Conservation (phyloP, 352 stramenopile genomes). For the Phytophthora kernoviae region DNA sequence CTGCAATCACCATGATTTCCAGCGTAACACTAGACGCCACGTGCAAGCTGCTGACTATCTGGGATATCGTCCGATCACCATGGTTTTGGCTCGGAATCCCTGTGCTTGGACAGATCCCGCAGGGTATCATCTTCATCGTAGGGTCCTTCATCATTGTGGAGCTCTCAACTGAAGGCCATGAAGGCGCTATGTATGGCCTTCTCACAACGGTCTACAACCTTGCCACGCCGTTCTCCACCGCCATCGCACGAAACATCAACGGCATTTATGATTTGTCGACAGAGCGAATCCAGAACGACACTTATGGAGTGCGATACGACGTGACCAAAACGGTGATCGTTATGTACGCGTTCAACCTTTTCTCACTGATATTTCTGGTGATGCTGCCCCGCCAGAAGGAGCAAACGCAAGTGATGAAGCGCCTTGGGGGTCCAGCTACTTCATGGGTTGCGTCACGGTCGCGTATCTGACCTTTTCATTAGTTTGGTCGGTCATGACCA, state of each 20-base stretch:
- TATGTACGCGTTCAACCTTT: conserved; percentile 57
- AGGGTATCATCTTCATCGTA: conserved; percentile 62
- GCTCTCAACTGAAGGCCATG: conserved; percentile 56
- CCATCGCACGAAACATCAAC: conserved; percentile 49
- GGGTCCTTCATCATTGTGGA: conserved; percentile 65
- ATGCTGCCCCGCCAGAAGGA: conserved; percentile 72
- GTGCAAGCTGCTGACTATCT: conserved; percentile 51
- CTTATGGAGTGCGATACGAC: conserved; percentile 42
- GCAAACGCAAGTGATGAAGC: conserved; percentile 69
- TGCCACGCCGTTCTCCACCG: conserved; percentile 42
- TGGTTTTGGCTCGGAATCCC: conserved; percentile 63
- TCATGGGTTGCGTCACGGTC: conserved; percentile 55
- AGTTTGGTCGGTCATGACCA: conserved; percentile 56
- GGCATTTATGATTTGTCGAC: conserved; percentile 46
- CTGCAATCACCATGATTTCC: conserved; percentile 32
- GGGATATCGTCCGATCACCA: conserved; percentile 48
- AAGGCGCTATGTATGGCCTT: conserved; percentile 68
- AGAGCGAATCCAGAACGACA: conserved; percentile 62
- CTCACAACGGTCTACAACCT: conserved; percentile 71
- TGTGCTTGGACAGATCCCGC: conserved; percentile 50
- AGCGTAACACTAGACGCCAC: conserved; percentile 45
- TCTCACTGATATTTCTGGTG: conserved; percentile 53
- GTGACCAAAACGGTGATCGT: conserved; percentile 57
- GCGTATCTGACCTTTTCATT: conserved; percentile 53
- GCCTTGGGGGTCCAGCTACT: conserved; percentile 52